These are phyloP conservation scores for Exophiala sp. DNA, from an alignment of 2,329 filamentous ascomycete genomes.

Conservation along the genomic window DNA sequence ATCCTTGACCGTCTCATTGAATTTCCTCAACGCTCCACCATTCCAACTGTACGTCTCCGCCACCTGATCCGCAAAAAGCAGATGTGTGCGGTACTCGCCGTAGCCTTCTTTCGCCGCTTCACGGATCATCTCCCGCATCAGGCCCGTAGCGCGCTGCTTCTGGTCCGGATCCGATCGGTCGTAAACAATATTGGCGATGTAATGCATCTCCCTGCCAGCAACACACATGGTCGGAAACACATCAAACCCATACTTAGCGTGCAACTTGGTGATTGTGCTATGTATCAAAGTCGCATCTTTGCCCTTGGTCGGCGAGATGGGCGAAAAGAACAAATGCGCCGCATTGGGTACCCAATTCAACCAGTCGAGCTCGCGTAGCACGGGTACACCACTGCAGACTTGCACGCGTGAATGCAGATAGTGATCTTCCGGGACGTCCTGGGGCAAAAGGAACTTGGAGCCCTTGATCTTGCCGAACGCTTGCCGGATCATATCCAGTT, in stretches of 20 bases:
- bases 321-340: conserved; percentile 35
- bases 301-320: conserved; percentile 35
- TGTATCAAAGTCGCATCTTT: conserved; percentile 32
- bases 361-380: conserved; percentile 34
- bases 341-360: conserved; percentile 36
- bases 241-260: conserved; percentile 25
- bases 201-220: conserved; percentile 33
- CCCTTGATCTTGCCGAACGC: conserved; percentile 32
- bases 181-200: conserved; percentile 36
- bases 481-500: conserved; percentile 29
- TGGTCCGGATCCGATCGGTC: conserved; percentile 29
- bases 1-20: conserved; percentile 47
- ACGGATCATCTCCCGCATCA: conserved; percentile 35
- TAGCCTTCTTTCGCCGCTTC: conserved; percentile 42
- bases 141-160: conserved; percentile 30
- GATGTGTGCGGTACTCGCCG: conserved; percentile 48
- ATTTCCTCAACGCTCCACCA: conserved; percentile 39
- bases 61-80: conserved; percentile 47
- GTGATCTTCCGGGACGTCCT: conserved; percentile 31
- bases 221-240: conserved; percentile 28
- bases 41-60: conserved; percentile 44
- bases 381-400: conserved; percentile 31
- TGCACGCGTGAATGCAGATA: conserved; percentile 31
- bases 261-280: conserved; percentile 29
- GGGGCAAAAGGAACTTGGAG: conserved; percentile 33